Base-by-base conservation (phyloP, 1,284 basidiomycete species). In the Phaffia rhodozyma region DNA sequence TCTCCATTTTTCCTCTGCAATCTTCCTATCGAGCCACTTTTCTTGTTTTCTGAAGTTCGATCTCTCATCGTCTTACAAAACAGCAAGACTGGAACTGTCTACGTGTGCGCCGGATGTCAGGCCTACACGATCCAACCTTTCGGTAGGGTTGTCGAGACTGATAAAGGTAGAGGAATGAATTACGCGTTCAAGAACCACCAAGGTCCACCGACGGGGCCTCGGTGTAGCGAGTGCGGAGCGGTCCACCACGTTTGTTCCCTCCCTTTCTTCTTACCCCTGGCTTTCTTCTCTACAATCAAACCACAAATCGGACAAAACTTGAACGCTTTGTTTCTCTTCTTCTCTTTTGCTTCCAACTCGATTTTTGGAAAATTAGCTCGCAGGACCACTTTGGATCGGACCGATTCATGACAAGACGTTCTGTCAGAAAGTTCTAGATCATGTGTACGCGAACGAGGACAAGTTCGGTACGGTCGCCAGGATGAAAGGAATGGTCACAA, bases 321-420 rank as follows among this genome's bases (percentile, higher is more conserved):
- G 0, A 23, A 20, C 20, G 23, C 11, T 25, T 53, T 53, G 6
- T 53, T 11, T 30, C 50, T 30, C 51, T n/a, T 25, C 2, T 11
- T 9, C 20, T 2, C 21, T 53, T 9, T n/a, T 53, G 6, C 6
- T 53, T 7, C 9, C 32, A n/a, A 9, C 20, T 25, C 30, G 7
- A 25, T 4, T n/a, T 56, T 4, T 65, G 67, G 62, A 20, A 29
- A 30, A 21, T n/a, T 23, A 34, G 38, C 48, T 51, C 63, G 91
- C 89, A 25, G 94, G 94, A 0, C 94, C 94, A 0, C 93, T 98
- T 89, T 98, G 94, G 94, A 84, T 88, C 20, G 93, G 87, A 0
- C 82, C 86, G 0, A 77, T 99, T 27, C 94, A 98, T 71, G 83
- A 93, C 71, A 71, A 77, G 1, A 78, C 77, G 0, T 99, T 97